Conservation (phyloP, 2,329 filamentous ascomycete species). For the Stachybotrys chartarum region DNA sequence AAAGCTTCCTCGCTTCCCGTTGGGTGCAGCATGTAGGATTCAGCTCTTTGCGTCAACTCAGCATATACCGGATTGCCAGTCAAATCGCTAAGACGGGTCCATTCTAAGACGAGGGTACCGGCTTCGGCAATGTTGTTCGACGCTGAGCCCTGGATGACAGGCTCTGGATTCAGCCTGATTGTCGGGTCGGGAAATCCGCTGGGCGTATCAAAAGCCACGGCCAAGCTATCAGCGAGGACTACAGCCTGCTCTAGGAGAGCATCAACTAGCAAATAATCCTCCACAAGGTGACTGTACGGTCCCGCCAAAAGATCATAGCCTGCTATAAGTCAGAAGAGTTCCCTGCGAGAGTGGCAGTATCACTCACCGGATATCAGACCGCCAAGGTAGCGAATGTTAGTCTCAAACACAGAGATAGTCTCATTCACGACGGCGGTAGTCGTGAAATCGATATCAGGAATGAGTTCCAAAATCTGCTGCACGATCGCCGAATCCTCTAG, state of each 20-base stretch:
- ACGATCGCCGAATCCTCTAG: constrained; percentile 66
- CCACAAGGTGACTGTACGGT: constrained; percentile 46
- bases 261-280: constrained; percentile 34
- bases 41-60: constrained; percentile 56
- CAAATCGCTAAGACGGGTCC: constrained; percentile 72
- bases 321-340: constrained; percentile 12
- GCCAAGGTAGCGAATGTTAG: constrained; percentile 80
- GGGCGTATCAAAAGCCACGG: constrained; percentile 70
- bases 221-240: constrained; percentile 64
- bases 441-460: constrained; percentile 65
- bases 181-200: constrained; percentile 68
- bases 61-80: constrained; percentile 62
- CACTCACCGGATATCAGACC: constrained; percentile 64
- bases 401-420: constrained; percentile 76
- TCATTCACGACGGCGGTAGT: constrained; percentile 36
- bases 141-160: constrained; percentile 37
- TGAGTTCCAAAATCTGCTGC: constrained; percentile 61
- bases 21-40: constrained; percentile 64
- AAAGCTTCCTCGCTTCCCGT: constrained; percentile 56
- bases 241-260: constrained; percentile 59
- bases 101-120: constrained; percentile 76
- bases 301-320: constrained; percentile 67
- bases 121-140: constrained; percentile 69
- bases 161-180: constrained; percentile 50
- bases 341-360: neutral